Evolutionary conservation across 164 flowering plant species (phyloP), one percentile per base, ranked within the genome.

Genomic region (Tetrastigma voinierianum): DNA sequence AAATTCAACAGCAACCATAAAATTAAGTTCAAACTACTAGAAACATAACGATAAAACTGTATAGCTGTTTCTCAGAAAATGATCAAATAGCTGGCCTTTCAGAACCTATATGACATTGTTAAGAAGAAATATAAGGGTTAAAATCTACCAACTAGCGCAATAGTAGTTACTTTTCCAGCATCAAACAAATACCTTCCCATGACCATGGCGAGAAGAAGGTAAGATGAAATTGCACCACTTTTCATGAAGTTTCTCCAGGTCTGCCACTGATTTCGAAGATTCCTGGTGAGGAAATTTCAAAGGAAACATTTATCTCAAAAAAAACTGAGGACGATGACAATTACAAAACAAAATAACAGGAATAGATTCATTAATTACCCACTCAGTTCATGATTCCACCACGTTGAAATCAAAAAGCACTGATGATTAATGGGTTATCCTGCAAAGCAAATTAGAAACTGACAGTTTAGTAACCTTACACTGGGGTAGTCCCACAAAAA

Each of bases 1-100:
- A 95, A 95, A 79, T n/a, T 95, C 97, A 72, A 92, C 83, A 51
- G 97, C 99, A 69, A 92, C 99, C 94, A 92, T 87, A 66, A 92
- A 95, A 70, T 86, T 90, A 14, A 95, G 89, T 77, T 92, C 94
- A 81, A 86, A 92, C 97, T 97, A 76, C 85, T 83, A 19, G 97
- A 86, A 59, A 95, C 87, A 69, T 90, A 95, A 70, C 99, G 76
- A 95, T 67, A 68, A 95, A 95, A 73, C 88, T 95, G 76, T 80
- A 78, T 11, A 79, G 79, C 32, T 67, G 67, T 70, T 81, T 89
- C 82, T 92, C 96, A 61, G 24, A 81, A 77, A 86, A 19, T 72
- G 74, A 57, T 90, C 91, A 58, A 92, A n/a, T n/a, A n/a, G n/a
- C n/a, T n/a, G n/a, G n/a, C n/a, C n/a, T n/a, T n/a, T n/a, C n/a